phyloP scores from a whole-genome alignment of 108 stramenopile genomes.

The Halocafeteria seosinensis region DNA sequence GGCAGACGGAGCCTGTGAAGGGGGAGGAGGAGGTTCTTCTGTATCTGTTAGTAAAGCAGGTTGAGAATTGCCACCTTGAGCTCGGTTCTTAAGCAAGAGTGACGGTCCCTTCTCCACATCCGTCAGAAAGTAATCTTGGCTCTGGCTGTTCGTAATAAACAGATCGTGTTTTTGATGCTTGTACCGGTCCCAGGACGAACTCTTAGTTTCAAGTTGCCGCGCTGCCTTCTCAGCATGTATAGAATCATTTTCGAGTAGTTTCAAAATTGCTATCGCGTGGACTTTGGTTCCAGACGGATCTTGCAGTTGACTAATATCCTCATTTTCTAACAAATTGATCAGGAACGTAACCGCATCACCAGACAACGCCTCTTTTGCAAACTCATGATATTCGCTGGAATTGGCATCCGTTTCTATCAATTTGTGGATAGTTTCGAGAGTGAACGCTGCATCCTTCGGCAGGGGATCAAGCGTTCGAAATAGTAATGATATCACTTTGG shows the following conservation, averaged over 20 bases:
- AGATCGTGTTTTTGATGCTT: slow-evolving; percentile 47
- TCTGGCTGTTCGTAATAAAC: slow-evolving; percentile 45
- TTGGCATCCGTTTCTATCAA: neutral
- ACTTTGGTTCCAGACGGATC: slow-evolving; percentile 43
- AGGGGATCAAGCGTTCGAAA: neutral
- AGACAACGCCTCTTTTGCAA: neutral
- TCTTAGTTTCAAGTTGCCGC: neutral
- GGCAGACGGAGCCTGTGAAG: no score
- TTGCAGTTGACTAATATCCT: slow-evolving; percentile 11
- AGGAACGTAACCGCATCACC: slow-evolving; percentile 10
- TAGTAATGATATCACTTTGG: slow-evolving; percentile 9
- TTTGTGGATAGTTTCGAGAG: slow-evolving; percentile 41
- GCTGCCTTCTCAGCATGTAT: slow-evolving; percentile 27
- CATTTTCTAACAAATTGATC: slow-evolving; percentile 34
- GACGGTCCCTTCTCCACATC: slow-evolving; percentile 15
- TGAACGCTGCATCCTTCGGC: slow-evolving; percentile 44
- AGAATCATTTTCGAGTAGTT: slow-evolving; percentile 44
- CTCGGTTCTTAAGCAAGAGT: neutral
- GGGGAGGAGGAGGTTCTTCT: no score
- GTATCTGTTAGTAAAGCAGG: no score
- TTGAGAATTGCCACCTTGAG: no score
- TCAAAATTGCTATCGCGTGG: slow-evolving; percentile 42
- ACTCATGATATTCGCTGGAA: neutral
- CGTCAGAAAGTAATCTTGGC: slow-evolving; percentile 53
- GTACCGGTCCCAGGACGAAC: slow-evolving; percentile 39